These are phyloP conservation scores for Sugiyamaella pinicola DNA, from an alignment of 1,139 yeast species.

Conservation along the genomic window DNA sequence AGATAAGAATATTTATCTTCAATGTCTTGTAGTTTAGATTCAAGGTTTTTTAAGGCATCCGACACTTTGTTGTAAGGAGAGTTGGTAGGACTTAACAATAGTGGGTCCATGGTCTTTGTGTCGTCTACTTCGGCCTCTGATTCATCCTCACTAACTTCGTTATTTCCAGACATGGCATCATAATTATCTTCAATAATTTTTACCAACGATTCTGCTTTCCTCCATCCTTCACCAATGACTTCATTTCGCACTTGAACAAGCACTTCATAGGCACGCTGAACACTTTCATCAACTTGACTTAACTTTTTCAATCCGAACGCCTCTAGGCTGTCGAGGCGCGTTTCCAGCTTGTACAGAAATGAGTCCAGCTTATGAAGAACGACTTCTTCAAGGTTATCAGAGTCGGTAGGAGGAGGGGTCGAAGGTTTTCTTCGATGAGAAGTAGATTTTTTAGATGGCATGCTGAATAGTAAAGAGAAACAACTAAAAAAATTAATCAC, in stretches of 20 bases:
- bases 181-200: slow-evolving; percentile 36
- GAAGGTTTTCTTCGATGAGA: slow-evolving; percentile 18
- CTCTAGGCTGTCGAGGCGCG: slow-evolving; percentile 39
- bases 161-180: slow-evolving; percentile 19
- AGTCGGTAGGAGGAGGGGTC: slow-evolving; percentile 14
- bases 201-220: slow-evolving; percentile 39
- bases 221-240: slow-evolving; percentile 39
- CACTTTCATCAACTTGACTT: slow-evolving; percentile 39
- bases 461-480: background rate
- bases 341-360: slow-evolving; percentile 38
- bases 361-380: slow-evolving; percentile 35
- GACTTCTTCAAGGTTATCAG: slow-evolving; percentile 28
- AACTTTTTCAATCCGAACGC: slow-evolving; percentile 39
- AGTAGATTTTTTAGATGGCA: background rate
- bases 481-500: too few relatives aligned
- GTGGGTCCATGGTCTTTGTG: background rate
- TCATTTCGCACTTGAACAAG: slow-evolving; percentile 39
- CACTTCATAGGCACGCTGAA: slow-evolving; percentile 38
- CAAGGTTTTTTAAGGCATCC: slow-evolving; percentile 39
- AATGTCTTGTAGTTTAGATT: slow-evolving; percentile 38
- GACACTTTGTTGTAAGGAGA: slow-evolving; percentile 25
- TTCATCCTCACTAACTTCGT: slow-evolving; percentile 12
- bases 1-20: slow-evolving; percentile 35
- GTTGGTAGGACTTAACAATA: too few relatives aligned
- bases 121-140: slow-evolving; percentile 7